Conservation (phyloP, 2,329 filamentous ascomycete genomes). For the Botrytis cinerea region DNA sequence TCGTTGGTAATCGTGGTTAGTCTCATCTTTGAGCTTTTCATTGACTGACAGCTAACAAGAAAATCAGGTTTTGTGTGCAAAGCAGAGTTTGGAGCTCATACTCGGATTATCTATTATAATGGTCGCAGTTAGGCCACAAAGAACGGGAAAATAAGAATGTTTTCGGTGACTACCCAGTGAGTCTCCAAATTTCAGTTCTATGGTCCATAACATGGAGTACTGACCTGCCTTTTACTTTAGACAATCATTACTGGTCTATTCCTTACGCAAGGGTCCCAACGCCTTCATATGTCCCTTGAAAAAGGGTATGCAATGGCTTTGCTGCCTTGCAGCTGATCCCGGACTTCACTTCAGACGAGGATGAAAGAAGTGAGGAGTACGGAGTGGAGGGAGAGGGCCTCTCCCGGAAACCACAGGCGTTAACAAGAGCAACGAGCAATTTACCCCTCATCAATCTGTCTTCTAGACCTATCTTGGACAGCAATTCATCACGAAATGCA, state of each 20-base stretch:
- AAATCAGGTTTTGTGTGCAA: no score
- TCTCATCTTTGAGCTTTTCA: no score
- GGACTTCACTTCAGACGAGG: background rate
- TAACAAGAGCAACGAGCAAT: background rate
- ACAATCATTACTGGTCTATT: background rate
- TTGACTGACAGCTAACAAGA: no score
- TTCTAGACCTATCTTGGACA: accelerated
- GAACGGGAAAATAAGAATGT: accelerated
- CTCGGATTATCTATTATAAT: background rate
- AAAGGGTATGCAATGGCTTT: background rate
- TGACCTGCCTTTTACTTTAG: background rate
- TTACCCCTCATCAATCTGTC: background rate
- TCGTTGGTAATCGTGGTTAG: no score
- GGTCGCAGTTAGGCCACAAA: background rate
- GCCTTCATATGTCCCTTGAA: background rate
- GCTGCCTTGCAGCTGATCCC: background rate
- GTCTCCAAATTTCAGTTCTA: background rate
- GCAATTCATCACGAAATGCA: background rate
- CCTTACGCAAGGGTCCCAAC: background rate
- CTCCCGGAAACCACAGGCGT: background rate
- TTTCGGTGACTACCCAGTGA: background rate
- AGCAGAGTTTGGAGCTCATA: background rate
- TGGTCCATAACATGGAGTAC: background rate
- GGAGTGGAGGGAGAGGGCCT: background rate
- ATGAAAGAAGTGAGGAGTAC: background rate